Evolutionary conservation across 306 rosid species (phyloP), one percentile per base, ranked within the genome.

Genomic region (Lagenaria siceraria): DNA sequence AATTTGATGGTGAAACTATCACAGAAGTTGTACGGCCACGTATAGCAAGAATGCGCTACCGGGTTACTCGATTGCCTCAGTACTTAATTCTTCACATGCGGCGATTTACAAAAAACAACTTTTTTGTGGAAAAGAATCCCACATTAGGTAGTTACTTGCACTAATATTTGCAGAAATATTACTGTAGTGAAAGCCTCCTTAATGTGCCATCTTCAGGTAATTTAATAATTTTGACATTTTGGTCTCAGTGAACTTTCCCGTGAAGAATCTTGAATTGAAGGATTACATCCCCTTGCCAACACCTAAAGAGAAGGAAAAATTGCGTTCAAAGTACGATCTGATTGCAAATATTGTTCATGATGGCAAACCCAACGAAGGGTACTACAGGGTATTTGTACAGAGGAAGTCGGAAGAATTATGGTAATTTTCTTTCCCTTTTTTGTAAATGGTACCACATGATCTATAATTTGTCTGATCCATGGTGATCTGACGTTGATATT

Each of bases 111-210:
- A 95, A 95, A 87, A 95, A 95, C 85, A 95, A 95, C 81, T 95
- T 95, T 82, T 95, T 92, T 82, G 93, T 95, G 85, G 99, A 95
- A 80, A 95, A 95, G 86, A 95, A 95, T 87, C 99, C 99, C 11
- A 95, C 99, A 21, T 82, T 95, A 81, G 96, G 96, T 90, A 62
- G 69, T 15, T 72, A 35, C 59, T 48, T 17, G 59, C 25, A 14
- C 19, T 70, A 48, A 29, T 40, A 75, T 51, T 42, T 14, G 15
- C 8, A 14, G 33, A 40, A 36, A 2, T 19, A 62, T 22, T 21
- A 46, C 36, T 8, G 38, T 17, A 40, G 70, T 58, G 52, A 70
- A 76, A 51, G 51, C 55, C 80, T 29, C 38, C 43, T 79, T 77
- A 59, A 25, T 62, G 72, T 64, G 22, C 13, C 43, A 25, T 24